These are phyloP conservation scores for Dillenia suffruticosa DNA, from an alignment of 164 flowering plant genomes.

Conservation along the genomic window DNA sequence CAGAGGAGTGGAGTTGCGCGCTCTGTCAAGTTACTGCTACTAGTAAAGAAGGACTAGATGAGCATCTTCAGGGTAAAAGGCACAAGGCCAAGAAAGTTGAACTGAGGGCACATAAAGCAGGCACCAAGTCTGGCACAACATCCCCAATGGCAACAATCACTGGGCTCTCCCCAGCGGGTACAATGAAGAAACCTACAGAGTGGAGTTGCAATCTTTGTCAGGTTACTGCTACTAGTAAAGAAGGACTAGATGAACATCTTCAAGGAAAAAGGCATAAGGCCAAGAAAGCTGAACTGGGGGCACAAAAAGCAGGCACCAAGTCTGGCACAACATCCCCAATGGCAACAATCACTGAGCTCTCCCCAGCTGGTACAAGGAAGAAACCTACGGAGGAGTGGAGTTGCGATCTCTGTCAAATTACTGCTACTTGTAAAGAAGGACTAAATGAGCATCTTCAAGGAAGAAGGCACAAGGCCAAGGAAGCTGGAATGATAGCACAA, in stretches of 20 bases:
- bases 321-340: slow-evolving; percentile 14
- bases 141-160: slow-evolving; percentile 9
- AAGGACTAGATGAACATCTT: slow-evolving; percentile 29
- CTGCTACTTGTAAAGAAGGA: slow-evolving; percentile 25
- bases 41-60: slow-evolving; percentile 23
- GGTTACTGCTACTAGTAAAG: slow-evolving; percentile 33
- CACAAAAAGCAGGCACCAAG: slow-evolving; percentile 9
- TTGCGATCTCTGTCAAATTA: slow-evolving; percentile 47
- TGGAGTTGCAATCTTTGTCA: slow-evolving; percentile 54
- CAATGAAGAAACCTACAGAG: slow-evolving; percentile 30
- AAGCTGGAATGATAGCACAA: slow-evolving; percentile 18
- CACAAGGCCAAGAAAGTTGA: slow-evolving; percentile 40
- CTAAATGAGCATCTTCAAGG: slow-evolving; percentile 36
- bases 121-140: slow-evolving; percentile 7
- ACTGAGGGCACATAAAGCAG: slow-evolving; percentile 14
- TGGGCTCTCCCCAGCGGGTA: slow-evolving; percentile 9
- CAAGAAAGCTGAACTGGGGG: slow-evolving; percentile 24
- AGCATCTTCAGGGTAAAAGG: slow-evolving; percentile 37
- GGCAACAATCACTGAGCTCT: slow-evolving; percentile 10
- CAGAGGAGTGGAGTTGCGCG: slow-evolving; percentile 52
- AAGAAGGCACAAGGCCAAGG: slow-evolving; percentile 42
- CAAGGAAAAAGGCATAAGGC: slow-evolving; percentile 42
- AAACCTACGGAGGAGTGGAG: slow-evolving; percentile 42
- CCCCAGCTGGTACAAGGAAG: slow-evolving; percentile 14
- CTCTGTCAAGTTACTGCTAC: slow-evolving; percentile 43